Evolutionary conservation across 257 asterid genomes (phyloP).

Genomic region (Rauvolfia tetraphylla): DNA sequence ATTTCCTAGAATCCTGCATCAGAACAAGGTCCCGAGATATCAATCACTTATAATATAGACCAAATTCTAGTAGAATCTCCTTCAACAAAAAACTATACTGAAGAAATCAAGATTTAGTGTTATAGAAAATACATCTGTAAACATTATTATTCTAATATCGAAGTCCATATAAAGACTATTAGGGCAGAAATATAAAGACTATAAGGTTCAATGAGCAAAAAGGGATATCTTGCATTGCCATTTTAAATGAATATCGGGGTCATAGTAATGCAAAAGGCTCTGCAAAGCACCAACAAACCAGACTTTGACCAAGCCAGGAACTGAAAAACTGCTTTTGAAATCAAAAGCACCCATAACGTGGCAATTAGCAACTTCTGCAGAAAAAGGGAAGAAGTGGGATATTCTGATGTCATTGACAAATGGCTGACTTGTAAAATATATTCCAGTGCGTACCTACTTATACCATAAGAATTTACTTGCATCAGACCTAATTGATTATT

Average conservation of each 20-base stretch:
- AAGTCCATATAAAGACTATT: background rate
- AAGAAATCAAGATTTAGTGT: background rate
- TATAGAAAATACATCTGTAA: background rate
- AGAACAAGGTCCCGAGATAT: background rate
- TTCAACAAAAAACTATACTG: background rate
- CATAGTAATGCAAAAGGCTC: background rate
- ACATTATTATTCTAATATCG: no score
- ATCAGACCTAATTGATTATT: background rate
- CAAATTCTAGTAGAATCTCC: background rate
- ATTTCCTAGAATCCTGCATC: conserved; percentile 79
- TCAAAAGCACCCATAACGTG: background rate
- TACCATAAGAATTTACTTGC: background rate
- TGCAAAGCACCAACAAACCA: background rate
- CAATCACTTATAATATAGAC: background rate
- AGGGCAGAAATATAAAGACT: background rate
- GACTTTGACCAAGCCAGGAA: no score
- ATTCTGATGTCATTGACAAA: background rate
- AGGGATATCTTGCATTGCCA: background rate
- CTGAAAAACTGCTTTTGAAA: no score
- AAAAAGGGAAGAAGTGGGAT: background rate
- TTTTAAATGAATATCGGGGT: background rate
- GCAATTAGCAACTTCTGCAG: background rate
- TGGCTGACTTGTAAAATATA: background rate
- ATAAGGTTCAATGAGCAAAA: background rate
- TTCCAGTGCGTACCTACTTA: background rate